These are phyloP conservation scores for Colletotrichum sp. DNA, from an alignment of 2,329 filamentous ascomycete genomes.

Conservation along the genomic window DNA sequence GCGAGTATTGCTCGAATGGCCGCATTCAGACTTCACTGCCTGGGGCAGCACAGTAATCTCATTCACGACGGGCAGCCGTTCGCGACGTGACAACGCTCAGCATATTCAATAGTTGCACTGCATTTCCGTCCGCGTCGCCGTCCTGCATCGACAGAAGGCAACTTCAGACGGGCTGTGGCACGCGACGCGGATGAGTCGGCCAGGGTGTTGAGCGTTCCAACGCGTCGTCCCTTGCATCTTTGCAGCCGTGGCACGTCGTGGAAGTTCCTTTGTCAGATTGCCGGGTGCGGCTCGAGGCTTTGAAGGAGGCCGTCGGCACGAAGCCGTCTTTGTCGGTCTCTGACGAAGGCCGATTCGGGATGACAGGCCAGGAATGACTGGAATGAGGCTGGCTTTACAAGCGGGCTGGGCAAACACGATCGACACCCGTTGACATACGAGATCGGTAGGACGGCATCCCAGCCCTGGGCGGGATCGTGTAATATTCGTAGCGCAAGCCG, in stretches of 20 bases:
- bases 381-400: not conserved
- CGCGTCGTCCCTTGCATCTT: slow-evolving; percentile 14
- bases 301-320: not conserved
- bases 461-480: not conserved
- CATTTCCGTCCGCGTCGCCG: not conserved
- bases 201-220: slow-evolving; percentile 1
- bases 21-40: not conserved
- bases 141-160: not conserved
- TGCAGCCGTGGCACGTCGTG: not conserved
- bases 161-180: slow-evolving; percentile 1
- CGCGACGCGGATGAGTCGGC: not conserved
- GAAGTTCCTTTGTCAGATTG: not conserved
- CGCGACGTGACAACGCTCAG: not conserved
- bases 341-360: not conserved
- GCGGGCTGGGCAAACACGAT: not conserved
- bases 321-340: not conserved
- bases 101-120: not conserved
- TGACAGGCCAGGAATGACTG: not conserved
- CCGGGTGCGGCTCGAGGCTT: not conserved
- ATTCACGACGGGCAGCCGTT: not conserved
- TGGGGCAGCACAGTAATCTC: not conserved
- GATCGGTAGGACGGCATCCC: not conserved
- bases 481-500: not conserved
- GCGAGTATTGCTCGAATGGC: not conserved
- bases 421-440: not conserved